A percentile compares a stretch with the other conserved stretches of the same genome.
Evolutionary conservation across 2,329 filamentous ascomycete genomes (phyloP).

Genomic region (Penicillium sp.): DNA sequence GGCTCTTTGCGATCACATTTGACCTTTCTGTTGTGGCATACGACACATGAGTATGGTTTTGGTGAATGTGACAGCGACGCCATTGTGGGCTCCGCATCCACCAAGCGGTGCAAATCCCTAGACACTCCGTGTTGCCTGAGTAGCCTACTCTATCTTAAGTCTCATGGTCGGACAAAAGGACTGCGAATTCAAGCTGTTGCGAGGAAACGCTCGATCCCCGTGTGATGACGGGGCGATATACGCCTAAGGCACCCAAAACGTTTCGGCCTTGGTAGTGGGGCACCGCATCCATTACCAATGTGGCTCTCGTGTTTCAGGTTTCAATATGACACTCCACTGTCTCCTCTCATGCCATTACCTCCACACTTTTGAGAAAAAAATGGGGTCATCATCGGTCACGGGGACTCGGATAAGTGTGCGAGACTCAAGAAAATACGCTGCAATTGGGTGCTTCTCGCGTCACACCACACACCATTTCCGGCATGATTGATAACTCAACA

Average conservation of each 20-base stretch:
- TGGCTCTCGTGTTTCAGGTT: background rate
- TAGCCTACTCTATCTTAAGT: background rate
- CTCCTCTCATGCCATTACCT: background rate
- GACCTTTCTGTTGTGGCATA: slow-evolving; percentile 44
- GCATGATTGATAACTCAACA: background rate
- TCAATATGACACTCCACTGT: background rate
- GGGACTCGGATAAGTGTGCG: background rate
- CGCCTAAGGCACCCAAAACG: background rate
- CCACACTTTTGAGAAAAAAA: background rate
- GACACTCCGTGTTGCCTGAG: background rate
- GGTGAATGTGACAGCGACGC: slow-evolving; percentile 22
- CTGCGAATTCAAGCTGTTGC: background rate
- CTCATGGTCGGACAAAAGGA: background rate
- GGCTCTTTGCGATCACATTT: slow-evolving; percentile 45
- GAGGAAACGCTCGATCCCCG: background rate
- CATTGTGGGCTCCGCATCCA: background rate
- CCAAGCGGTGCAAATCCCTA: background rate
- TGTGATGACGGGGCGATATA: background rate
- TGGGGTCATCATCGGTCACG: background rate
- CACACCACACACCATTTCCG: background rate
- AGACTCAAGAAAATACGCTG: background rate
- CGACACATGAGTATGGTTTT: slow-evolving; percentile 31
- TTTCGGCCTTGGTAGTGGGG: background rate
- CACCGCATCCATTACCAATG: background rate
- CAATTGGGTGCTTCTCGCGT: background rate